Conservation (phyloP, 1,139 yeast genomes). For the Chernovozyma aurita region DNA sequence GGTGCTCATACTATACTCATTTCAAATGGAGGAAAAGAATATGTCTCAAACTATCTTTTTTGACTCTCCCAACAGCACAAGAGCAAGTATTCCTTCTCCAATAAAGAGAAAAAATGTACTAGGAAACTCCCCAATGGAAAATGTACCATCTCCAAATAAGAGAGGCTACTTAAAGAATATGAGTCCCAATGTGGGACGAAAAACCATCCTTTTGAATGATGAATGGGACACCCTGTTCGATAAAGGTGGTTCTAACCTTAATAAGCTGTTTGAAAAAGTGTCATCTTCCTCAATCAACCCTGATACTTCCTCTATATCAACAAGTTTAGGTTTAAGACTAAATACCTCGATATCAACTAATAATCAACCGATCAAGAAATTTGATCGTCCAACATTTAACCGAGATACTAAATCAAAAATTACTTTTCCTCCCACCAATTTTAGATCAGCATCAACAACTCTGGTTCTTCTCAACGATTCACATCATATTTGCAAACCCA, state of each 20-base stretch:
- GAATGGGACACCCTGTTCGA: constrained; percentile 1
- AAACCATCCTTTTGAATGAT: constrained; percentile 21
- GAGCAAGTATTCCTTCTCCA: constrained; percentile 2
- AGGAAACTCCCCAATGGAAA: constrained; percentile 2
- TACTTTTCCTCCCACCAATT: constrained; percentile 11
- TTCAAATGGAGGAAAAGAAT: no score
- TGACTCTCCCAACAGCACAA: constrained; percentile 4
- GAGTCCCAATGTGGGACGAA: constrained; percentile 40
- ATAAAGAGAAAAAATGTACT: not conserved
- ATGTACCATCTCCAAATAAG: constrained; percentile 23
- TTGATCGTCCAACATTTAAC: constrained; percentile 16
- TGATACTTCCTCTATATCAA: not conserved
- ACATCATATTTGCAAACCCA: constrained; percentile 17
- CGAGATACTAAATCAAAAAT: constrained; percentile 11
- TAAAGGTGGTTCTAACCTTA: not conserved
- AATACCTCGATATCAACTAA: not conserved
- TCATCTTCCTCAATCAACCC: not conserved
- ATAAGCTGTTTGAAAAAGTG: not conserved
- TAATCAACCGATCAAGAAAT: constrained; percentile 4
- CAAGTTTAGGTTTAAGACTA: no score
- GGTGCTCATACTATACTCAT: no score
- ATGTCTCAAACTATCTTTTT: constrained; percentile 4
- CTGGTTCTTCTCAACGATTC: constrained; percentile 8
- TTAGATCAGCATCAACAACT: constrained; percentile 19
- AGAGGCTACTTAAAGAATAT: constrained; percentile 32